Percentiles rank a stretch among this genome's conserved stretches.
Conservation (phyloP, 495 filamentous ascomycete species). For the Lichina pygmaea region DNA sequence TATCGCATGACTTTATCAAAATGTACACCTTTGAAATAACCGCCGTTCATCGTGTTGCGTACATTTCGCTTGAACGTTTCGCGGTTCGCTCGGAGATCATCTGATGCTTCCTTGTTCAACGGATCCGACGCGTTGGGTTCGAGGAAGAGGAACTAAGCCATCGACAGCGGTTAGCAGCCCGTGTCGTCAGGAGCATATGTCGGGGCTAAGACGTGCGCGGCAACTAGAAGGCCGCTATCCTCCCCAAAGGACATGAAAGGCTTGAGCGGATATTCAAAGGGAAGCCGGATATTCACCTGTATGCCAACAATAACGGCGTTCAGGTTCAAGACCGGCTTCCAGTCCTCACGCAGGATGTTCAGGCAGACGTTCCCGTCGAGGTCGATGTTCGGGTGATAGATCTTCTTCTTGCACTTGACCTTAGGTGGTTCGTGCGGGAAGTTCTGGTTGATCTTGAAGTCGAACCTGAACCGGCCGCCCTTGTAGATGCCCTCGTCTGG, state of each 20-base stretch:
- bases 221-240: not conserved
- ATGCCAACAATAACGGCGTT: constrained; percentile 91
- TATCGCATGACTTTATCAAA: constrained; percentile 47
- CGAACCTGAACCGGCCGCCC: constrained; percentile 69
- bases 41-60: constrained; percentile 53
- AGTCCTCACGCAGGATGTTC: constrained; percentile 92
- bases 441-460: constrained; percentile 72
- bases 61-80: constrained; percentile 87
- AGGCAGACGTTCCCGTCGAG: constrained; percentile 92
- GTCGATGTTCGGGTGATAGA: constrained; percentile 98
- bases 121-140: constrained; percentile 92
- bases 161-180: not conserved
- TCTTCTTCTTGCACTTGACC: constrained; percentile 93
- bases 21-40: constrained; percentile 36
- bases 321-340: constrained; percentile 92
- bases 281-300: constrained; percentile 26
- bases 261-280: not conserved
- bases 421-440: constrained; percentile 97
- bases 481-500: constrained; percentile 98
- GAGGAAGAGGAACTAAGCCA: constrained; percentile 65
- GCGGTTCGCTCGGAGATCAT: constrained; percentile 59
- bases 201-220: not conserved
- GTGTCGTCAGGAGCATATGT: not conserved
- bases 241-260: not conserved
- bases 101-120: constrained; percentile 92